Conservation (phyloP, 2,329 filamentous ascomycete genomes). For the Microdochium nivale region DNA sequence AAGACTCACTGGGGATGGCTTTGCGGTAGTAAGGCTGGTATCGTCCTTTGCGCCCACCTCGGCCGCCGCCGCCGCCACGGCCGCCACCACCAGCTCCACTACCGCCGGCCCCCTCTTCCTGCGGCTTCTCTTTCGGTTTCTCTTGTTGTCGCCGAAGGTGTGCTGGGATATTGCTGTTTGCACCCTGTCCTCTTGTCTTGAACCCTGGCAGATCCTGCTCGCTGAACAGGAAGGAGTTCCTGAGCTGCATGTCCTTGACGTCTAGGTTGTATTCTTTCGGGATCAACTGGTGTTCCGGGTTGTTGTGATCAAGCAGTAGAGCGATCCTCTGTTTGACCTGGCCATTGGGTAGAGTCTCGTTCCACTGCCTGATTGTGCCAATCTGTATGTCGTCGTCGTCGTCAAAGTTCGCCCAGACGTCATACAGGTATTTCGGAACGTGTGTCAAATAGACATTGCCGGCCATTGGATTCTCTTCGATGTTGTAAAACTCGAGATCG, state of each 20-base stretch:
- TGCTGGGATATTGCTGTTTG: constrained; percentile 49
- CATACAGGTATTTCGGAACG: constrained; percentile 72
- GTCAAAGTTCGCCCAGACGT: constrained; percentile 66
- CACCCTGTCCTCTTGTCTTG: constrained; percentile 49
- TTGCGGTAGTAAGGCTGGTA: constrained; percentile 57
- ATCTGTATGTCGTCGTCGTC: constrained; percentile 77
- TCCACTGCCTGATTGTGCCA: constrained; percentile 61
- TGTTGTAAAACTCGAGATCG: constrained; percentile 45
- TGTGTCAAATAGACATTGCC: constrained; percentile 62
- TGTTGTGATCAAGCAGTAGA: constrained; percentile 60
- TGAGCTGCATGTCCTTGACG: constrained; percentile 52
- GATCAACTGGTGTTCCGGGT: constrained; percentile 62
- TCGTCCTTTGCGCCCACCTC: constrained; percentile 31
- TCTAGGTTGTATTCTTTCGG: constrained; percentile 84
- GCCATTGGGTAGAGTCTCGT: constrained; percentile 42
- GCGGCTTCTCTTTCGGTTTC: constrained; percentile 25
- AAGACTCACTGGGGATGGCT: constrained; percentile 62
- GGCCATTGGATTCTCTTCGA: constrained; percentile 10
- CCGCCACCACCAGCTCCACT: background rate
- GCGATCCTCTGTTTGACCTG: constrained; percentile 37
- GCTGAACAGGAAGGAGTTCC: constrained; percentile 86
- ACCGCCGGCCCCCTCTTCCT: constrained; percentile 28
- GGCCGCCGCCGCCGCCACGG: constrained; percentile 24
- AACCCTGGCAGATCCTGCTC: constrained; percentile 87
- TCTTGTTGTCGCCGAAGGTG: constrained; percentile 40